Evolutionary conservation across 129 eudicot genomes (phyloP), one percentile per base, ranked within the genome.

Genomic region (Chrysanthemum lavandulifolium): DNA sequence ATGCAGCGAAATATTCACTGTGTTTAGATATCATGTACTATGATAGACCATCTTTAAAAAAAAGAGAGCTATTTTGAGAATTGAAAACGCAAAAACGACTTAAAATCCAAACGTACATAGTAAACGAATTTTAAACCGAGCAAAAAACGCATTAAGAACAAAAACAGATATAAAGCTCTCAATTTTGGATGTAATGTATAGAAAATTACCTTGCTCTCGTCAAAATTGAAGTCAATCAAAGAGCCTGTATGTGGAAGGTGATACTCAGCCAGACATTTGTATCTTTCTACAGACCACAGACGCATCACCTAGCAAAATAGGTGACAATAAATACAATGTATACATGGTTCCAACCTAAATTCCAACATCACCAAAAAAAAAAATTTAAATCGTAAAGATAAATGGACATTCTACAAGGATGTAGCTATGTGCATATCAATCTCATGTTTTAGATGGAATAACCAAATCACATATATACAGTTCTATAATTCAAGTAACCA

Each of bases 251-350:
- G 89, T 12, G 96, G 92, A 63, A 90, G 79, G 68, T 33, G 21
- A 76, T 82, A 94, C 79, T 90, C 97, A 47, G 88, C 96, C 91
- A 94, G 71, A 53, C 91, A 85, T 78, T 80, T 87, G 93, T 87
- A 90, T 67, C 88, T 90, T 59, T 84, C 91, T 47, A 84, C 90
- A 13, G 98, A 94, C 98, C 98, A 94, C 27, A 94, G 87, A 19
- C 97, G 97, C 93, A 94, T 87, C 72, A 86, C 90, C 98, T 94
- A 76, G 51, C 76, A 85, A 70, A 25, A 61, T 33, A 57, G 27
- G 27, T 40, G 52, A 77, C n/a, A 50, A 40, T 70, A 18, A 70
- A 51, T 10, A 31, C 25, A 62, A 14, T 29, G 7, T 16, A 63
- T 45, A 23, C 21, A 50, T 40, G 13, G 16, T 54, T 23, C 25